Base-by-base conservation (phyloP, 805 yeast species). In the Teunomyces pallodes region DNA sequence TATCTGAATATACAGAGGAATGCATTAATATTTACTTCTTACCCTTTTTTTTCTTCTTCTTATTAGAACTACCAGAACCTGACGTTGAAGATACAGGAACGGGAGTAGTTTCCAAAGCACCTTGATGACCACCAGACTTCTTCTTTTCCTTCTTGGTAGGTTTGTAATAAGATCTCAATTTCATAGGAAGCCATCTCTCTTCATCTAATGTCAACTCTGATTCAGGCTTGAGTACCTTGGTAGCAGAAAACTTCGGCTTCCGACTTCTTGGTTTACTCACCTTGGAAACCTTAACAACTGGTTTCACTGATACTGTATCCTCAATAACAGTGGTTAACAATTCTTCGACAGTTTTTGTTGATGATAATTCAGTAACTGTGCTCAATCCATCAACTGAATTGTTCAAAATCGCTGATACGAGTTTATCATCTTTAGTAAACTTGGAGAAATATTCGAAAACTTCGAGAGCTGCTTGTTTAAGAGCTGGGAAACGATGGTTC, bases 111-210 rank as follows among this genome's bases (percentile, higher is more conserved):
- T 52, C 57, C n/a, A 51, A 17, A 2, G 57, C 54, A 8, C 57
- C 57, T 35, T 54, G 57, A 35, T 54, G 57, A 5, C 49, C 49
- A 2, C 52, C 52, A 12, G 40, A 16, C 46, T 50, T 48, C 45
- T 50, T 49, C 48, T 62, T 67, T 36, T 81, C 85, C 54, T 83
- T 80, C 71, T 82, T 83, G 61, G 87, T 86, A 10, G 95, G 88
- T 65, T 82, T 88, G 70, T 86, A 90, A 57, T 84, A 81, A 5
- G 90, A 79, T 65, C 98, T 81, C 62, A 91, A 95, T 62, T 83
- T 86, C 76, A 87, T 58, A 17, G 97, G 96, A 44, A 92, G 66
- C 98, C 98, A 91, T 69, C 97, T 84, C 66, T 91, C 97, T 54
- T 60, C 43, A 66, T 83, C 67, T 53, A 80, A 55, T 35, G 43